phyloP scores from a whole-genome alignment of 2,329 filamentous ascomycete genomes.

The Trichoderma sp. region DNA sequence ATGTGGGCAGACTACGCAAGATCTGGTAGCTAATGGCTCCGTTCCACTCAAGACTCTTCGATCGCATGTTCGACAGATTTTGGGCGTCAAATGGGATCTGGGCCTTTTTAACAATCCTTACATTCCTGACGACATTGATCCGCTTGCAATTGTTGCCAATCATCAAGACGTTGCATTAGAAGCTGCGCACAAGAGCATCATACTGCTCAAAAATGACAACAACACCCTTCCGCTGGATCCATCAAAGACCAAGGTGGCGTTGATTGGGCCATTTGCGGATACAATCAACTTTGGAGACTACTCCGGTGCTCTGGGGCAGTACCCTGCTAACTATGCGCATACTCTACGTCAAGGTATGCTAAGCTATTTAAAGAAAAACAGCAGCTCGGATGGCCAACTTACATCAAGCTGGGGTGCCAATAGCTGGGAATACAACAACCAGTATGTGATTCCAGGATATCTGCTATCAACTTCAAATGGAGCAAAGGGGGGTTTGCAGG shows the following conservation, averaged over 20 bases:
- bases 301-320: conserved; percentile 18
- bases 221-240: conserved; percentile 15
- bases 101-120: conserved; percentile 22
- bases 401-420: conserved; percentile 21
- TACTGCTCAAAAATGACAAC: conserved; percentile 23
- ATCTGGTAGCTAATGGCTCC: conserved; percentile 17
- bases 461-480: conserved; percentile 13
- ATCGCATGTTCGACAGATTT: conserved; percentile 16
- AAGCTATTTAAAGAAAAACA: background rate
- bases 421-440: conserved; percentile 26
- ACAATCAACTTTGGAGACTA: conserved; percentile 21
- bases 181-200: conserved; percentile 23
- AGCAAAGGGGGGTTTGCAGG: background rate
- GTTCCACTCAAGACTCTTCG: conserved; percentile 14
- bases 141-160: conserved; percentile 15
- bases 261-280: conserved; percentile 21
- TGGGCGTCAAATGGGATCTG: conserved; percentile 24
- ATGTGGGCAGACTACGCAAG: background rate
- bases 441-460: conserved; percentile 18
- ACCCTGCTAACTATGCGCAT: conserved; percentile 12
- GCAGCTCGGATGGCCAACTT: background rate
- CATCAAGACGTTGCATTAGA: conserved; percentile 20
- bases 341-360: conserved; percentile 16
- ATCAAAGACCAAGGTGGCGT: conserved; percentile 10
- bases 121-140: conserved; percentile 20